phyloP scores from a whole-genome alignment of 2,329 filamentous ascomycete genomes.

The Hypoxylon sp. region DNA sequence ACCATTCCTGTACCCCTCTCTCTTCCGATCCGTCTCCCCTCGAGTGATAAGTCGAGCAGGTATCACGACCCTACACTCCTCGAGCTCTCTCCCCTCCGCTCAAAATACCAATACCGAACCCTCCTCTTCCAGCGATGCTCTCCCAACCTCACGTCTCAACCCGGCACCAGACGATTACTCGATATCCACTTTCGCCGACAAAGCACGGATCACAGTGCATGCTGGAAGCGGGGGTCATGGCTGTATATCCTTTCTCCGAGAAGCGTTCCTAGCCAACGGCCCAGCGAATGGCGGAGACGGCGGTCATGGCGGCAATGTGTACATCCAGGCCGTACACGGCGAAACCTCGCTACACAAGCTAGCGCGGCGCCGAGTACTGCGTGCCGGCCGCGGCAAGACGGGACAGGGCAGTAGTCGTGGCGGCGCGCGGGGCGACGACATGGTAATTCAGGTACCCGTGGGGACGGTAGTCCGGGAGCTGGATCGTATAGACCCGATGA shows the following conservation, averaged over 20 bases:
- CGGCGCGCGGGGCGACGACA: conserved; percentile 86
- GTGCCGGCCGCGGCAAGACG: conserved; percentile 82
- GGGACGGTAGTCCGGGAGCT: conserved; percentile 92
- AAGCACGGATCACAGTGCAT: conserved; percentile 81
- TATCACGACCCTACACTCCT: conserved; percentile 49
- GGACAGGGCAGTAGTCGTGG: conserved; percentile 81
- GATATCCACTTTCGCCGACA: conserved; percentile 86
- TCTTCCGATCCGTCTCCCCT: conserved; percentile 55
- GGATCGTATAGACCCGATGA: conserved; percentile 81
- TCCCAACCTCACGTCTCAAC: conserved; percentile 76
- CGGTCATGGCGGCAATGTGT: conserved; percentile 90
- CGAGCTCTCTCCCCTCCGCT: conserved; percentile 42
- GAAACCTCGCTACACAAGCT: conserved; percentile 96
- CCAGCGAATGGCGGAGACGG: conserved; percentile 96
- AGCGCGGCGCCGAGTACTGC: conserved; percentile 80
- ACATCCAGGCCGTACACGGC: conserved; percentile 92
- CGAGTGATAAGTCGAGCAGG: conserved; percentile 46
- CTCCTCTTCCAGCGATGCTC: conserved; percentile 55
- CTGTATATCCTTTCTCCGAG: conserved; percentile 93
- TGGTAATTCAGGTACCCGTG: conserved; percentile 91
- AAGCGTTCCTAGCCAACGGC: conserved; percentile 89
- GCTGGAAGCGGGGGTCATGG: conserved; percentile 90
- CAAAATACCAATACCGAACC: conserved; percentile 46
- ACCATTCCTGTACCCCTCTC: conserved; percentile 67
- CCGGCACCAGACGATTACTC: conserved; percentile 88